phyloP scores from a whole-genome alignment of 768 basidiomycete species.

The Boletus rex-veris region DNA sequence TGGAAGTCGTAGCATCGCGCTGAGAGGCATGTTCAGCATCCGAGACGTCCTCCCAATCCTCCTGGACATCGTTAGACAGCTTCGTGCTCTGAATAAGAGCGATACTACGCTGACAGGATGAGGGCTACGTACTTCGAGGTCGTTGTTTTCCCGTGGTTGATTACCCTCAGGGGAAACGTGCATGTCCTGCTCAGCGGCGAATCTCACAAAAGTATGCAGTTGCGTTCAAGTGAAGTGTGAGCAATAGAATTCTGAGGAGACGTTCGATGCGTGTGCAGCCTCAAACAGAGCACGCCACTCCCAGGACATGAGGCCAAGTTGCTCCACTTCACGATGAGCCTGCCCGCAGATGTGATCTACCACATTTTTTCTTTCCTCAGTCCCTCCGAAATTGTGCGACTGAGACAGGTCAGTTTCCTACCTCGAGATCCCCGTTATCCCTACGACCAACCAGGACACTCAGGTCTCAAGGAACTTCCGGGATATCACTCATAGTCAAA shows the following conservation, averaged over 20 bases:
- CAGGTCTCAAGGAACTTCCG: neutral
- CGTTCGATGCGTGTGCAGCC: too few species aligned
- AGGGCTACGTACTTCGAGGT: constrained; percentile 8
- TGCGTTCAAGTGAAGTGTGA: too few species aligned
- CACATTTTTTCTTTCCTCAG: neutral
- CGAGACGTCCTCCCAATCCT: constrained; percentile 37
- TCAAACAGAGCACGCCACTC: too few species aligned
- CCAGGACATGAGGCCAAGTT: too few species aligned
- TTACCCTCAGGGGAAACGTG: constrained; percentile 5
- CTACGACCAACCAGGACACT: neutral
- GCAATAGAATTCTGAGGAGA: too few species aligned
- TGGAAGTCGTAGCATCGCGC: constrained; percentile 2
- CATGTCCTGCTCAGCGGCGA: constrained; percentile 5
- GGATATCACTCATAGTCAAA: neutral
- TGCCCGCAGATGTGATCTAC: neutral
- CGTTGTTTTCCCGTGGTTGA: neutral
- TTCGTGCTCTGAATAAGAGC: neutral
- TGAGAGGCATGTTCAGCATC: constrained; percentile 16
- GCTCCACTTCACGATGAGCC: neutral
- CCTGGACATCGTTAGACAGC: constrained; percentile 5
- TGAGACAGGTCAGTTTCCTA: neutral
- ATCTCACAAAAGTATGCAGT: too few species aligned
- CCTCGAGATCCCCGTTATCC: neutral
- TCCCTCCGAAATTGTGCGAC: neutral
- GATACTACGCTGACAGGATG: neutral